Percentiles rank a stretch among this genome's conserved stretches.
phyloP scores from a whole-genome alignment of 495 filamentous ascomycete genomes.

The Evernia prunastri region DNA sequence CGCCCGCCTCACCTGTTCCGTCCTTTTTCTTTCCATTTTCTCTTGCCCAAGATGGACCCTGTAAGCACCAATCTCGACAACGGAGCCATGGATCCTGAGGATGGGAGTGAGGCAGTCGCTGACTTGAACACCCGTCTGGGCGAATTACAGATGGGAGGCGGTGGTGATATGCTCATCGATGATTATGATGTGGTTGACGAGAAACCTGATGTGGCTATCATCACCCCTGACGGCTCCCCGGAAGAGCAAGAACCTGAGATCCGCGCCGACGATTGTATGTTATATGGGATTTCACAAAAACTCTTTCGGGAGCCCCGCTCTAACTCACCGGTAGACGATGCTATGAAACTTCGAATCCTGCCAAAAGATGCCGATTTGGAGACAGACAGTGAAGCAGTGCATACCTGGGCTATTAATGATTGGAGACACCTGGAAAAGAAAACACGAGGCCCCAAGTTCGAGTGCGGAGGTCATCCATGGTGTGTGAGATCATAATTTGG shows the following conservation, averaged over 20 bases:
- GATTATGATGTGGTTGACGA: constrained; percentile 60
- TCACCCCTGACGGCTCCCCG: constrained; percentile 59
- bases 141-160: constrained; percentile 66
- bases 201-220: constrained; percentile 76
- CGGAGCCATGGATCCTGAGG: constrained; percentile 19
- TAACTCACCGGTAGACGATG: constrained; percentile 53
- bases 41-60: constrained; percentile 28
- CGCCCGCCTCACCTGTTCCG: constrained; percentile 11
- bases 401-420: constrained; percentile 80
- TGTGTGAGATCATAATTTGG: constrained; percentile 36
- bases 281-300: background rate
- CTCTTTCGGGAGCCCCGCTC: background rate
- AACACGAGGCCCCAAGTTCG: constrained; percentile 80
- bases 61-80: constrained; percentile 28
- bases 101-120: constrained; percentile 23
- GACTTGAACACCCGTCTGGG: constrained; percentile 31
- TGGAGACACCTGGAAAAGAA: constrained; percentile 70
- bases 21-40: constrained; percentile 4
- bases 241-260: constrained; percentile 48
- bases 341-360: constrained; percentile 74
- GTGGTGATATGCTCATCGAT: constrained; percentile 62
- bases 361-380: constrained; percentile 69
- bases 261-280: constrained; percentile 68
- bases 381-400: constrained; percentile 55
- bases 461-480: constrained; percentile 86